Evolutionary conservation across 176 grass and related monocot species (phyloP), one percentile per base, ranked within the genome.

Genomic region (Zea luxurians): DNA sequence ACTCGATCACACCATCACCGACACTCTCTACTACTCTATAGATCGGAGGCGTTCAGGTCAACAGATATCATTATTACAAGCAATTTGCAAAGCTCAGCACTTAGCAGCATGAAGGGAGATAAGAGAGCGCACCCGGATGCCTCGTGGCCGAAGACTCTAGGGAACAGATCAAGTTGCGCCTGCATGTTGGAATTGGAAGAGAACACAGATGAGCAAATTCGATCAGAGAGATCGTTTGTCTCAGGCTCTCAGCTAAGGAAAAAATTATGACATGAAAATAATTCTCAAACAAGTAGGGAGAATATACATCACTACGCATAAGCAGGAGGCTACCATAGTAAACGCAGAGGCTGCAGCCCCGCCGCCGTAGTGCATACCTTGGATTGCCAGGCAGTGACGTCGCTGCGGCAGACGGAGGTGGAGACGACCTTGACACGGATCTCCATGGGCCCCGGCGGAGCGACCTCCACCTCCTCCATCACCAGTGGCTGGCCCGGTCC

Each of bases 361-460:
- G 66, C 42, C 46, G 18, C 57, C 17, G 60, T 36, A 5, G 9
- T 10, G 68, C 47, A 4, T 70, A 97, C 94, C 94, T 87, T 88
- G 68, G 89, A 91, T 61, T 93, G 84, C 94, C 94, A 97, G 48
- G 89, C 87, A 65, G 57, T 86, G 85, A 97, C 87, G 69, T 97
- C 94, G 76, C 94, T 97, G 76, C 91, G 91, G 87, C 94, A 97
- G 89, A 97, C 87, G 73, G 91, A 97, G 63, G 94, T 97, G 79
- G 80, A 97, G 79, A 90, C 84, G 65, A 97, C 84, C 87, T 85
- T 93, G 82, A 97, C 83, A 54, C 91, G 91, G 83, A 97, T 93
- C 94, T 97, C 94, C 89, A 92, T 75, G 27, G 83, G 50, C 73
- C 80, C 86, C 57, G 94, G 94, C 34, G 94, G 89, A 27, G 88